Conservation (phyloP, 768 basidiomycete genomes). For the Collybiopsis confluens region DNA sequence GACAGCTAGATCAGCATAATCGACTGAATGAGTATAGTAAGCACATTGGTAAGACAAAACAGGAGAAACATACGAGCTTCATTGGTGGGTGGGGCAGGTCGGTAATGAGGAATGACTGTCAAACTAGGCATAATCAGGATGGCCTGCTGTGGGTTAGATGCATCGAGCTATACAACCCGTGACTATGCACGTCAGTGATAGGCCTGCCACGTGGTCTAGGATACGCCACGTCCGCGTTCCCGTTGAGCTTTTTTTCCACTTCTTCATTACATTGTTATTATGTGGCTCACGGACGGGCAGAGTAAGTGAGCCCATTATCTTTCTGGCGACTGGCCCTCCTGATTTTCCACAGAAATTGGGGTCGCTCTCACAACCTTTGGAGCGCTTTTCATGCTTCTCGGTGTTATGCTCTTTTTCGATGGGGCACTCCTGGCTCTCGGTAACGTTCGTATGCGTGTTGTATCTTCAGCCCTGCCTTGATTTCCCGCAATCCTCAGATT, state of each 20-base stretch:
- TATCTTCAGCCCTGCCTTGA: neutral
- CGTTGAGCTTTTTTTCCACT: no score
- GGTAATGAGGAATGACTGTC: constrained; percentile 25
- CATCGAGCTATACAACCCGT: no score
- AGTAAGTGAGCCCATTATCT: no score
- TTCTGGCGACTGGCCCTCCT: neutral
- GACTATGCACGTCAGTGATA: no score
- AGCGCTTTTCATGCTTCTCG: constrained; percentile 91
- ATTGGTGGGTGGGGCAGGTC: constrained; percentile 26
- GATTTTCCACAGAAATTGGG: constrained; percentile 69
- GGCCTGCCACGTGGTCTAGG: no score
- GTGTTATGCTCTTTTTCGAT: constrained; percentile 95
- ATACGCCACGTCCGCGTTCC: no score
- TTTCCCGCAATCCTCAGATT: constrained; percentile 50
- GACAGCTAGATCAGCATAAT: constrained; percentile 35
- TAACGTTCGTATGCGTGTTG: constrained; percentile 55
- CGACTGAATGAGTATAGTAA: constrained; percentile 23
- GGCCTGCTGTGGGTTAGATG: no score
- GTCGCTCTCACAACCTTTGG: constrained; percentile 97
- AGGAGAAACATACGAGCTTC: constrained; percentile 21
- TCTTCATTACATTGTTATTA: no score
- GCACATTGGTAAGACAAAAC: neutral
- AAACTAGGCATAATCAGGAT: constrained; percentile 26
- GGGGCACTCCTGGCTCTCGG: constrained; percentile 94
- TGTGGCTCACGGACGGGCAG: constrained; percentile 65